These are phyloP conservation scores for Penicillium psychrofluorescens DNA, from an alignment of 495 filamentous ascomycete genomes.

Conservation along the genomic window DNA sequence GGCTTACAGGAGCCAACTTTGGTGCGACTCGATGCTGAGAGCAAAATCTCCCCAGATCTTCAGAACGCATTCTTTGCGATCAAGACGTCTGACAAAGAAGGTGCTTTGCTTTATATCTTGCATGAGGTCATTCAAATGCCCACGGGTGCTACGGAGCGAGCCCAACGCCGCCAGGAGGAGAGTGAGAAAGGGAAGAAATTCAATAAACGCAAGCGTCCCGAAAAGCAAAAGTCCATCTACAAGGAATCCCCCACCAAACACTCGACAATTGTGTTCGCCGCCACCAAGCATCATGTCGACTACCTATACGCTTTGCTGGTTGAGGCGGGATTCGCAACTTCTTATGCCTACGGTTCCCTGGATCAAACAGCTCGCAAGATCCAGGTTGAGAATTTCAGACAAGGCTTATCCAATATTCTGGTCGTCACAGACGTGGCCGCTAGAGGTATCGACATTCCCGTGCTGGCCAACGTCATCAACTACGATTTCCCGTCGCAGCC, in stretches of 20 bases:
- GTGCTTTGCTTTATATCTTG: conserved; percentile 78
- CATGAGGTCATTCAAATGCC: conserved; percentile 93
- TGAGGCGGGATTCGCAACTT: conserved; percentile 75
- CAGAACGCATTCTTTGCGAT: conserved; percentile 90
- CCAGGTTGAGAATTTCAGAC: conserved; percentile 82
- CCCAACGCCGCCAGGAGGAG: conserved; percentile 26
- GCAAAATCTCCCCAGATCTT: conserved; percentile 90
- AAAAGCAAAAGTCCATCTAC: conserved; percentile 25
- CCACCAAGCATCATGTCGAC: conserved; percentile 98
- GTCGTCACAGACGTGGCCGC: conserved; percentile 98
- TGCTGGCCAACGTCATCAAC: conserved; percentile 96
- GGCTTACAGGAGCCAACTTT: conserved; percentile 84
- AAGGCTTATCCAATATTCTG: conserved; percentile 76
- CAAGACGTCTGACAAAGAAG: conserved; percentile 89
- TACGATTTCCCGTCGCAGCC: conserved; percentile 97
- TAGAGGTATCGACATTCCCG: conserved; percentile 93
- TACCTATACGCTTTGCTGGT: conserved; percentile 70
- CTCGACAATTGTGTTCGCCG: conserved; percentile 89
- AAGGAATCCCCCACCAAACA: conserved; percentile 47
- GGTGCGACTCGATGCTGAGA: conserved; percentile 84
- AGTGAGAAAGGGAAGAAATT: conserved; percentile 41
- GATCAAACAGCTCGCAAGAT: conserved; percentile 89
- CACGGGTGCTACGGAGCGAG: conserved; percentile 56
- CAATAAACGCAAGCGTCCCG: conserved; percentile 61
- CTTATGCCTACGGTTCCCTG: conserved; percentile 86